Base-by-base conservation (phyloP, 768 basidiomycete species). In the Pulveroboletus ravenelii region DNA sequence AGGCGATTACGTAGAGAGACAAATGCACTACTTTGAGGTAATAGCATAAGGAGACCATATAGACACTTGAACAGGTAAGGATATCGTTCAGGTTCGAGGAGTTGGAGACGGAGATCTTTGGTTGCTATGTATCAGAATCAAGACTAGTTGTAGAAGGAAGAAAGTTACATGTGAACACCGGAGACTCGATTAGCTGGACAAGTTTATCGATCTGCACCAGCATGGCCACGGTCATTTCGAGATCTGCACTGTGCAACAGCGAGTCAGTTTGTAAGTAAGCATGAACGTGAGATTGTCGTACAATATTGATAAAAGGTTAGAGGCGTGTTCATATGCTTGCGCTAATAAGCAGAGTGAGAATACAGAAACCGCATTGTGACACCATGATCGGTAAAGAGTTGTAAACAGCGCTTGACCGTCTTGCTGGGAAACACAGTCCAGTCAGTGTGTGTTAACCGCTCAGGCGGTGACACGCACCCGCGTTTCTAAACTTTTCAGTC, bases 271-370 rank as follows among this genome's bases (percentile, higher is more conserved):
- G 12, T 13, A 41, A 15, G 12, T 18, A 10, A 10, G 31, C 10
- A 35, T 18, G 7, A 38, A 45, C 2, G 15, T 9, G 4, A 31
- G 18, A 20, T 14, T 20, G 18, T 66, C 84, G 52, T 64, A 93
- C 95, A 99, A 97, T 52, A 96, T 98, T 54, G 91, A 86, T 15
- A 99, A 75, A 4, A 99, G 78, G 66, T 94, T 97, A 18, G 93
- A 95, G 1, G 95, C 96, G 68, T 99, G 96, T 66, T 99, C 96
- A 59, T 99, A 99, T 3, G 96, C 95, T 66, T 99, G 96, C 6
- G 96, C 96, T 23, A 99, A 77, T 27, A 99, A 77, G 67, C 96
- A 99, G 6, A 99, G 77, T 1, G 96, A 93, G 64, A 99, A 96
- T 1, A 93, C 93, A 0, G 96, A 87, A 38, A 98, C 94, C 1